Evolutionary conservation across 2,329 filamentous ascomycete genomes (phyloP).

Genomic region (Alternaria sp.): DNA sequence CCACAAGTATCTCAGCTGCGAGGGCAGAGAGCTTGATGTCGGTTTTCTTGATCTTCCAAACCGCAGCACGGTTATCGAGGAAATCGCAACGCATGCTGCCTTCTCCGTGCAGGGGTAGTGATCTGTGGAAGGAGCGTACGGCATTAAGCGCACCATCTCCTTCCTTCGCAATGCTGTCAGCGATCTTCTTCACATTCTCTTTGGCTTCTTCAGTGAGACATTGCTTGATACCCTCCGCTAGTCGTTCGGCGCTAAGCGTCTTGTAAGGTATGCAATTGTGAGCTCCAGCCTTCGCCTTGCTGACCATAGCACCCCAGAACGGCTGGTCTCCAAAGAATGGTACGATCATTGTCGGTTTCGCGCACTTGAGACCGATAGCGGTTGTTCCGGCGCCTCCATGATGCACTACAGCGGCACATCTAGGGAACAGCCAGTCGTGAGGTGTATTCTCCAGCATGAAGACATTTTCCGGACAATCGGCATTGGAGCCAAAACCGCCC

Average conservation of each 20-base stretch:
- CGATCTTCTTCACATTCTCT: constrained; percentile 66
- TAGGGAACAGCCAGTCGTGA: constrained; percentile 79
- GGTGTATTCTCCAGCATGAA: constrained; percentile 78
- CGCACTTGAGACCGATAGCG: constrained; percentile 75
- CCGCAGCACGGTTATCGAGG: constrained; percentile 68
- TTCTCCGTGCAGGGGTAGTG: constrained; percentile 59
- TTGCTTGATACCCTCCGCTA: constrained; percentile 75
- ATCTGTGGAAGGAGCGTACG: constrained; percentile 71
- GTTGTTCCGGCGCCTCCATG: constrained; percentile 83
- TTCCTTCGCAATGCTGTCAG: constrained; percentile 66
- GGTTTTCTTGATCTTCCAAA: constrained; percentile 71
- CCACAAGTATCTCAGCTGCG: constrained; percentile 71
- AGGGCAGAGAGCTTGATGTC: constrained; percentile 68
- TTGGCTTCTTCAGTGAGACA: constrained; percentile 69
- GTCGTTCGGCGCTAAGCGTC: constrained; percentile 66
- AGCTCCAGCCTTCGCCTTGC: constrained; percentile 69
- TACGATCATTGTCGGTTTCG: constrained; percentile 76
- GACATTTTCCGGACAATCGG: constrained; percentile 63
- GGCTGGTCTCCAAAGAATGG: constrained; percentile 83
- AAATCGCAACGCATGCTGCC: constrained; percentile 70
- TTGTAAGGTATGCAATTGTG: constrained; percentile 72
- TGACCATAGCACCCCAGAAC: constrained; percentile 78
- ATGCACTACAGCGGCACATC: constrained; percentile 71
- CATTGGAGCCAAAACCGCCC: constrained; percentile 71
- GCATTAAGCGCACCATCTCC: constrained; percentile 75